Base-by-base conservation (phyloP, 177 flowering plant genomes). In the Telopea speciosissima region DNA sequence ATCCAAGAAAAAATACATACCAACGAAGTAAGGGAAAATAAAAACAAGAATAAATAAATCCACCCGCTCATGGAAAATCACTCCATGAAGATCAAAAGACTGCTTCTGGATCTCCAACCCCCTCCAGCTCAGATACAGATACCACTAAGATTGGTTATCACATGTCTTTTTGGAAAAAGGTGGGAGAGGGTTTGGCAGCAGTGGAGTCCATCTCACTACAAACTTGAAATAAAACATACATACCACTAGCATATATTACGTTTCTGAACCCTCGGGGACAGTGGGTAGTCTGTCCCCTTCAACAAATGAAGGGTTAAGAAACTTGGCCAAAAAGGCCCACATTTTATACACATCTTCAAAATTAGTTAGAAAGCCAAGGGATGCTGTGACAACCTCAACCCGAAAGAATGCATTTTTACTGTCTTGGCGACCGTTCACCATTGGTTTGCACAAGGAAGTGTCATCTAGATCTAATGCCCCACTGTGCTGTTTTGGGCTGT, bases 241-340 rank as follows among this genome's bases (percentile, higher is more conserved):
- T 23, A 40, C 24, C 13, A n/a, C 54, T 24, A 60, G 31, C 65
- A 16, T 19, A 12, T 79, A 63, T 76, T 77, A 88, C 25, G 85
- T 80, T 75, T 89, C 98, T 63, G 77, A 78, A 45, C 78, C 89
- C 79, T 90, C 99, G 63, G 78, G 86, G 69, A 89, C 88, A 22
- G 92, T 82, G 17, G 90, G 82, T 69, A 89, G 83, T 24, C 76
- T 82, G 67, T 83, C 93, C 44, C 81, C 91, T 72, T 72, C 80
- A 45, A 78, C 77, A 73, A 90, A 95, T 19, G 83, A 52, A 0
- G 99, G 93, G 74, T 91, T 81, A 33, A 95, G 93, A 84, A 95
- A 95, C 80, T 85, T 91, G 0, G 97, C 94, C 65, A 95, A 86
- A 78, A 95, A 95, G 23, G 89, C 91, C 99, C 99, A 95, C 85